Evolutionary conservation across 345 rosid species (phyloP), one percentile per base, ranked within the genome.

Genomic region (Hevea brasiliensis): DNA sequence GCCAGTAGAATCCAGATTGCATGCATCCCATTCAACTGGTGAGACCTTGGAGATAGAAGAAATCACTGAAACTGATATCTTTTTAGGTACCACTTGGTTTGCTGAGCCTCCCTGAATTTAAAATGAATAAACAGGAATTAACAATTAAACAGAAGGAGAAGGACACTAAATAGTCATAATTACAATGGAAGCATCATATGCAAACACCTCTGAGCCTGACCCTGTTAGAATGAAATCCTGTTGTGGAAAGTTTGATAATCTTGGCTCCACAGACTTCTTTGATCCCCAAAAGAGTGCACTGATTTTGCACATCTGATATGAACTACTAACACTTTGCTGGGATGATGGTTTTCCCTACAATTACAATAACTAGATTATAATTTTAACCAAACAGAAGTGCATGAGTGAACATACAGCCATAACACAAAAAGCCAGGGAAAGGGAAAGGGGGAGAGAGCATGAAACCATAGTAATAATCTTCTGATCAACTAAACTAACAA

Each of bases 261-360:
- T 78, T 26, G 77, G 80, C 83, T 87, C 78, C 47, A 67, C 80
- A 51, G 91, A 73, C 62, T 87, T 90, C 79, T 79, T 90, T 3
- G 97, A 77, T 50, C 85, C 87, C 97, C 98, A 92, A 69, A 94
- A 94, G 60, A 92, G 42, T 1, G 98, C 97, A 41, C 76, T 80
- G 53, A 88, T 78, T 65, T 72, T 81, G 42, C 70, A 70, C 37
- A 74, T 55, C 70, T 77, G 75, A 59, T 67, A 61, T 13, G 83
- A 65, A 61, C 75, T 83, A 74, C 54, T 51, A 6, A 65, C 14
- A 40, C 73, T 48, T n/a, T 48, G 84, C 66, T 50, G 59, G 10
- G 79, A 56, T 74, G 50, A 66, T 6, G 79, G 60, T 61, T 79
- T 89, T 65, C 82, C 90, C 98, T 92, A 32, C 65, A 78, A 21